phyloP scores from a whole-genome alignment of 768 basidiomycete species.

The Lepiota venenata region DNA sequence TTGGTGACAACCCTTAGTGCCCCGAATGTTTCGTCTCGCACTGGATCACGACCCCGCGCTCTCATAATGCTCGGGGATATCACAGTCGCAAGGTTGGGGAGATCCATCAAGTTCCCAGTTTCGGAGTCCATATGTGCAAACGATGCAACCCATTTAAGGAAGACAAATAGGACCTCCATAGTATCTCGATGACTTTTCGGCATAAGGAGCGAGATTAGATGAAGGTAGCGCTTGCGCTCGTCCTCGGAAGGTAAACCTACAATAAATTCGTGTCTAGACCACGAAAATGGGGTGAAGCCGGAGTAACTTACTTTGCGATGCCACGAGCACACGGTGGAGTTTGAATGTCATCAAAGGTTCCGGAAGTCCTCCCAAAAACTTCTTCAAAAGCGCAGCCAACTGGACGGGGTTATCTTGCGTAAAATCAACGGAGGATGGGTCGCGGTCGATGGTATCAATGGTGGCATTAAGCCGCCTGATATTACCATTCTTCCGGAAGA shows the following conservation, averaged over 20 bases:
- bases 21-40: constrained; percentile 90
- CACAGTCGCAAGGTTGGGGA: constrained; percentile 93
- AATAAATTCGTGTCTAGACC: constrained; percentile 13
- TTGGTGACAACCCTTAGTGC: constrained; percentile 84
- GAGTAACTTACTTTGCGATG: constrained; percentile 72
- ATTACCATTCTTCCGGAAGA: constrained; percentile 98
- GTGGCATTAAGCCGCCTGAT: constrained; percentile 90
- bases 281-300: not conserved
- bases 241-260: constrained; percentile 68
- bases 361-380: constrained; percentile 93
- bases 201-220: constrained; percentile 80
- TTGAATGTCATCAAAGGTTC: constrained; percentile 96
- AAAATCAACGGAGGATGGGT: constrained; percentile 87
- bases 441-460: constrained; percentile 92
- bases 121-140: constrained; percentile 98
- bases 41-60: constrained; percentile 78
- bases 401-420: constrained; percentile 96
- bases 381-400: constrained; percentile 93
- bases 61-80: constrained; percentile 98
- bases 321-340: constrained; percentile 83
- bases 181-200: constrained; percentile 96
- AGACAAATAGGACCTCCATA: constrained; percentile 96
- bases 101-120: constrained; percentile 98
- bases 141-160: constrained; percentile 99
- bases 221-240: constrained; percentile 81